Evolutionary conservation across 163 green algal species (phyloP), one percentile per base, ranked within the genome.

Genomic region (Prototheca wickerhamii): DNA sequence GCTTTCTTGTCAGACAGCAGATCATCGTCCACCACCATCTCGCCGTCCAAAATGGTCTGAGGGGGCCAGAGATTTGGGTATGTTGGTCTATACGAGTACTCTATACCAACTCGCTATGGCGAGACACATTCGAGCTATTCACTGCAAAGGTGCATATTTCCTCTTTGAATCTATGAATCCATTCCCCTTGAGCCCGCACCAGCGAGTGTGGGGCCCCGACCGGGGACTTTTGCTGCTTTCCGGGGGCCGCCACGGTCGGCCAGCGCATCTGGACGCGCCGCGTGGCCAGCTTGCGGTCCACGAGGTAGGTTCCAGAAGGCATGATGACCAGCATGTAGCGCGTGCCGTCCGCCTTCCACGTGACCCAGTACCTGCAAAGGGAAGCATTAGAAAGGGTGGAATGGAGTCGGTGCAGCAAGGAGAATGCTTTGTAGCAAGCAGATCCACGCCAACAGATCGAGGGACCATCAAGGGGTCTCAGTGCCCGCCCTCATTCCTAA

Each of bases 331-430:
- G 50, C 82, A 98, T 85, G 83, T 96, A 98, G 33, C 92, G 83
- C 18, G 90, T 97, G 64, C 92, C 92, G 70, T 98, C 92, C 10
- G 92, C 92, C 75, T 98, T 97, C 91, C 91, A 98, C 3, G 91
- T 96, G 20, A 82, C 78, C 63, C 58, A 76, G 60, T 73, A 78
- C 23, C 72, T 65, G 32, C 15, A 44, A 25, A 17, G 25, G 58
- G 26, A 15, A 1, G 1, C 10, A 1, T 10, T 15, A 44, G 37
- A 15, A 21, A 44, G 37, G 37, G 37, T 44, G 4, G 40, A 60
- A 4, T 28, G 7, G 54, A 46, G 29, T 28, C 10, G 23, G 30
- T n/a, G n/a, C n/a, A n/a, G n/a, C n/a, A n/a, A n/a, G n/a, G n/a
- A n/a, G n/a, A n/a, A n/a, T n/a, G n/a, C n/a, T n/a, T n/a, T n/a